Percentiles rank a stretch among this genome's conserved stretches.
phyloP scores from a whole-genome alignment of 1,284 basidiomycete species.

The Trametes sp. region DNA sequence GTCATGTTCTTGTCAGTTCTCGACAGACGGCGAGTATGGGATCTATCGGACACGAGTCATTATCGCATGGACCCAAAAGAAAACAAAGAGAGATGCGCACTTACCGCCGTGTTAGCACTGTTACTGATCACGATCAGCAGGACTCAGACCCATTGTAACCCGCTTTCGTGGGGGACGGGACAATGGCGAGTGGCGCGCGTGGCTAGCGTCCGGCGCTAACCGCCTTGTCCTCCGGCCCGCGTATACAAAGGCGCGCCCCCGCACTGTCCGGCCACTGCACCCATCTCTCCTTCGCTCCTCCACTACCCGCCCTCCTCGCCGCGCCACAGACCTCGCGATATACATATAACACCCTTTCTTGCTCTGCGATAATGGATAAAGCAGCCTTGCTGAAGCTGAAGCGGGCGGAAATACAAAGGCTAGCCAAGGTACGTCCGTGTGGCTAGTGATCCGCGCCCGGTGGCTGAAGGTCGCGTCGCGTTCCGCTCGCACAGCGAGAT shows the following conservation, averaged over 20 bases:
- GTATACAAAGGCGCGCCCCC: neutral
- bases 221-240: neutral
- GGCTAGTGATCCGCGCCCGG: neutral
- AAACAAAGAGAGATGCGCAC: no score
- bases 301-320: no score
- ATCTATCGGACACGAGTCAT: no score
- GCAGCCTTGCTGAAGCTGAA: constrained; percentile 1
- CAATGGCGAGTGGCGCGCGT: neutral
- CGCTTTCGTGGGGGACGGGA: no score
- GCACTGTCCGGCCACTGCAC: neutral
- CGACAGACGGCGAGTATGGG: no score
- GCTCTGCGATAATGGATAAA: neutral
- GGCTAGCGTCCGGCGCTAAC: neutral
- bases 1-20: no score
- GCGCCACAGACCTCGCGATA: neutral
- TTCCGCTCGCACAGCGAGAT: no score
- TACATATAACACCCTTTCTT: neutral
- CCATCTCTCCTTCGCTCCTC: no score
- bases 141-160: no score
- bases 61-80: no score
- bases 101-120: no score
- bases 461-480: constrained; percentile 1
- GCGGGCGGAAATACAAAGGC: constrained; percentile 5
- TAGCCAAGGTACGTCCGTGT: constrained; percentile 4
- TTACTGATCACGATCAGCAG: no score